Evolutionary conservation across 495 filamentous ascomycete genomes (phyloP), one percentile per base, ranked within the genome.

Genomic region (Trichocladium antarcticum): DNA sequence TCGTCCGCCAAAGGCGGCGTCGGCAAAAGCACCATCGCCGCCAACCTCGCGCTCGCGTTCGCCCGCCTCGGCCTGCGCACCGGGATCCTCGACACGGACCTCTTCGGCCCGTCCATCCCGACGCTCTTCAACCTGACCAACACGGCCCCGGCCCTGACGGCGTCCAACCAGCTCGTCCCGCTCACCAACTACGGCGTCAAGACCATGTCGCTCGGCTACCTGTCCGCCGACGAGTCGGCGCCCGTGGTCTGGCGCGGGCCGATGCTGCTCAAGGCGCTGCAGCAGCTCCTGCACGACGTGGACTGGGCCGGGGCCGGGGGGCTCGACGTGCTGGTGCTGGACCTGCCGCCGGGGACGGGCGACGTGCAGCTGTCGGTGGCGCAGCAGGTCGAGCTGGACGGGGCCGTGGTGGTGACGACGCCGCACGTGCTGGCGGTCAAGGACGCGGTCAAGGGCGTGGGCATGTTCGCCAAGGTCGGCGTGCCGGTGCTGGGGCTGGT

Each of bases 131-230:
- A 88, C 61, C 74, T 97, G 12, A 10, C 44, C 36, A 79, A 78
- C 20, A 77, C 8, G 6, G 11, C n/a, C 28, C 20, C 89, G 63
- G 86, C 87, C 22, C 71, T 92, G 38, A 78, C 81, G 34, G 62
- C 74, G 17, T 71, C 82, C 50, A 85, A 94, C 63, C 84, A 84
- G 55, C 74, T 99, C 7, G 45, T 97, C 19, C 93, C 93, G 0
- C 67, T 97, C 20, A 84, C 82, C n/a, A 95, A 92, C 61, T 97
- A 96, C 69, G 93, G 90, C 46, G 76, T 99, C 50, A 90, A 93
- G 65, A 89, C 85, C 35, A 97, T 97, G 92, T 95, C 87, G 3
- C 95, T 99, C 83, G 93, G 93, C 39, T 97, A 95, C 57, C 77
- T 97, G 10, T 78, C 93, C 12, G 77, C 78, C 49, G 81, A 85